Conservation (phyloP, 495 filamentous ascomycete genomes). For the Pyrenopolyporus hunteri region DNA sequence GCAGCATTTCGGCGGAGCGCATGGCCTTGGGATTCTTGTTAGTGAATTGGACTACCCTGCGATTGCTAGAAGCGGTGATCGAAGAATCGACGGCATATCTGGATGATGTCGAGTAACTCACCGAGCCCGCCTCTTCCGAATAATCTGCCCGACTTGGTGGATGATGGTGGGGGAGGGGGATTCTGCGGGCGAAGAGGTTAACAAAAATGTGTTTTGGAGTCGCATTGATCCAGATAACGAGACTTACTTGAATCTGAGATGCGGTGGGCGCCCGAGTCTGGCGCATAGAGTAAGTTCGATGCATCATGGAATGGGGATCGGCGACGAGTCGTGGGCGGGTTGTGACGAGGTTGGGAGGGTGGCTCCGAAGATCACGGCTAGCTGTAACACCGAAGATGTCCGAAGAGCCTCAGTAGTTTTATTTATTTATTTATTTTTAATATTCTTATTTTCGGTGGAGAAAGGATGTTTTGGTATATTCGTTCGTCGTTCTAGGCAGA, state of each 20-base stretch:
- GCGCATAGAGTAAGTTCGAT: slow-evolving; percentile 99
- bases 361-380: background rate
- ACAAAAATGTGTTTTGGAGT: slow-evolving; percentile 7
- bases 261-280: slow-evolving; percentile 88
- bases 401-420: background rate
- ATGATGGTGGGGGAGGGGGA: slow-evolving; percentile 88
- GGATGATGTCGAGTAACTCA: slow-evolving; percentile 46
- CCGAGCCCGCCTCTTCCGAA: slow-evolving; percentile 86
- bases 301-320: slow-evolving; percentile 63
- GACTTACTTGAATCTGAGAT: slow-evolving; percentile 55
- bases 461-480: background rate
- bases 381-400: background rate
- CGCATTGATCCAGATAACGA: slow-evolving; percentile 7
- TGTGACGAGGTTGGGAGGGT: slow-evolving; percentile 3
- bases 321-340: slow-evolving; percentile 5
- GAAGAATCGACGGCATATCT: background rate
- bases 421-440: background rate
- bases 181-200: slow-evolving; percentile 63
- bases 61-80: background rate
- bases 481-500: slow-evolving; percentile 9
- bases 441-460: background rate
- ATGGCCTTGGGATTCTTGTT: slow-evolving; percentile 69
- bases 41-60: slow-evolving; percentile 10
- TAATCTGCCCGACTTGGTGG: slow-evolving; percentile 85
- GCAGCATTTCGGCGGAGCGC: slow-evolving; percentile 88